Conservation (phyloP, 2,329 filamentous ascomycete genomes). For the Fusarium nisikadoi region DNA sequence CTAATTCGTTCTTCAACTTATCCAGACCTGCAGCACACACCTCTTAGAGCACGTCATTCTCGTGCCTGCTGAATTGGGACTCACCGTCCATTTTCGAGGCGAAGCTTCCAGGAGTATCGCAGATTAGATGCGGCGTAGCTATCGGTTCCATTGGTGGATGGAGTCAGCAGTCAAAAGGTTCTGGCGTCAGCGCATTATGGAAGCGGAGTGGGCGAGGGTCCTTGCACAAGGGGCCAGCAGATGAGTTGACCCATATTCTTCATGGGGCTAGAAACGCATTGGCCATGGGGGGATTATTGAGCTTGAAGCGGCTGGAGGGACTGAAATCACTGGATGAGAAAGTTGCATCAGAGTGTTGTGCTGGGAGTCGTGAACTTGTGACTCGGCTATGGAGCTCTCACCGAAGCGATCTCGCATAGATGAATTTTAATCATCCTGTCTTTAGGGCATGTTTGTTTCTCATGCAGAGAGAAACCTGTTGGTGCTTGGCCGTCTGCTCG, state of each 20-base stretch:
- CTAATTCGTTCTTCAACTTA: not conserved
- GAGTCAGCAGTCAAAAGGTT: not conserved
- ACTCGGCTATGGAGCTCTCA: not conserved
- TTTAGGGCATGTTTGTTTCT: not conserved
- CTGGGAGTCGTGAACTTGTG: not conserved
- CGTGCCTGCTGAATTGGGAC: constrained; percentile 2
- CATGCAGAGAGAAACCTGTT: not conserved
- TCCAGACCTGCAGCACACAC: not conserved
- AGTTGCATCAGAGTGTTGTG: not conserved
- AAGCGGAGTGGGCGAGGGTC: constrained; percentile 30
- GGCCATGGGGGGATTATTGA: constrained; percentile 35
- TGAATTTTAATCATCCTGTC: not conserved
- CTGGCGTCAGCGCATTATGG: constrained; percentile 20
- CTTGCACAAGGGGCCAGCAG: constrained; percentile 21
- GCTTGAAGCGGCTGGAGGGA: not conserved
- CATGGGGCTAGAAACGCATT: constrained; percentile 20
- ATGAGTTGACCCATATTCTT: constrained; percentile 26
- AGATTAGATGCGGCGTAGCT: constrained; percentile 28
- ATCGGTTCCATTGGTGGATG: constrained; percentile 27
- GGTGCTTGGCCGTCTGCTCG: not conserved
- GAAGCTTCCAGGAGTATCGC: constrained; percentile 12
- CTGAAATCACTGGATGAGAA: not conserved
- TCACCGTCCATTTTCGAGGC: constrained; percentile 10
- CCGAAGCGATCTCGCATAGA: constrained; percentile 14
- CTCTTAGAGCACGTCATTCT: constrained; percentile 24